phyloP scores from a whole-genome alignment of 169 alveolate genomes.

The Plasmodium blacklocki region DNA sequence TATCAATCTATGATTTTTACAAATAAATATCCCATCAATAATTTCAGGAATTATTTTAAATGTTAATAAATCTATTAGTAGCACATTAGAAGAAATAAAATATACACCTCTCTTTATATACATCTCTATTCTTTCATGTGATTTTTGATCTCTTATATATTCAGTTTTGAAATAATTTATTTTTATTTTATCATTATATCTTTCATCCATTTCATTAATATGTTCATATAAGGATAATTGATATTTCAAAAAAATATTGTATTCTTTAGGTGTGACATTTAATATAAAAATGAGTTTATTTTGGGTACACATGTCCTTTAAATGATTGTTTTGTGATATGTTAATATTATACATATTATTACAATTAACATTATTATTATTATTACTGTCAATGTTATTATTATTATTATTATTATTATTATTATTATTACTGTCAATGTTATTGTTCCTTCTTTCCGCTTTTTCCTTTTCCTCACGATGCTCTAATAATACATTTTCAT shows the following conservation, averaged over 20 bases:
- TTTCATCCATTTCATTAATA: constrained; percentile 29
- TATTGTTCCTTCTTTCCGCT: background rate
- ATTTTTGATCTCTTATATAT: constrained; percentile 56
- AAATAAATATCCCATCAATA: constrained; percentile 72
- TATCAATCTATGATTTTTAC: constrained; percentile 59
- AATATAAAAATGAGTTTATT: constrained; percentile 70
- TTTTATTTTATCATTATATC: constrained; percentile 29
- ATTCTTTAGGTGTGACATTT: constrained; percentile 69
- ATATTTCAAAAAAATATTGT: constrained; percentile 52
- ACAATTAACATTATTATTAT: background rate
- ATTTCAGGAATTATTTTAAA: constrained; percentile 76
- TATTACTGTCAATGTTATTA: background rate
- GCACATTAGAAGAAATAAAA: constrained; percentile 64
- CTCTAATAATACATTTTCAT: too few species aligned
- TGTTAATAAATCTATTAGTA: constrained; percentile 68
- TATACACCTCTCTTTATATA: constrained; percentile 71
- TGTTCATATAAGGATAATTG: constrained; percentile 38
- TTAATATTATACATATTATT: too few species aligned
- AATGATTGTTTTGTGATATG: background rate
- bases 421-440: background rate
- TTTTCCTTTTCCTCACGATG: background rate
- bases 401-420: background rate
- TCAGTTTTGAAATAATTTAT: constrained; percentile 69
- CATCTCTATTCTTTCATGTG: constrained; percentile 70
- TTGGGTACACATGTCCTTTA: background rate